Evolutionary conservation across 1,139 yeast species (phyloP), one percentile per base, ranked within the genome.

Genomic region (Scheffersomyces titani): DNA sequence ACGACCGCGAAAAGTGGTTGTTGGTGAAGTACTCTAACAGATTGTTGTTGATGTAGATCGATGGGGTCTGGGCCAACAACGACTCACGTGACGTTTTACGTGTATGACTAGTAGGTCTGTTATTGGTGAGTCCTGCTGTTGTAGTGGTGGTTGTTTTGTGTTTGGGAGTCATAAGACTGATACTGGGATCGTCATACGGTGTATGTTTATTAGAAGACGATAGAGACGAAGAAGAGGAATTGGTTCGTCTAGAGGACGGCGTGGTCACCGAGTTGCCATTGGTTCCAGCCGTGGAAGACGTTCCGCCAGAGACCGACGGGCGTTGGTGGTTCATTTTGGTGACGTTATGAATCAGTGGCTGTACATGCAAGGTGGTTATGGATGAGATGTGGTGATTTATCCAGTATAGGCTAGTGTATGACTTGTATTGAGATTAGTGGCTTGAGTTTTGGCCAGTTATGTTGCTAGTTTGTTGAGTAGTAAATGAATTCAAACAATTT

Each of bases 1-100:
- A 80, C 18, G 82, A 78, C 36, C 81, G 65, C 49, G 82, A 78
- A 58, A 80, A 78, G 48, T 77, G 76, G 59, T 74, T 70, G 63
- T 77, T 76, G 52, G 82, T 73, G 57, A 75, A 77, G 63, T 76
- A 70, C 53, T 78, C 81, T 51, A 78, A 59, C 51, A 54, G 61
- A 47, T 51, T 53, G 22, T 49, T 56, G 44, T 52, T 55, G n/a
- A 52, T 52, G 21, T 30, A 47, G 18, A 44, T 22, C 21, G 44
- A 52, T 19, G 54, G 52, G 40, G 40, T 30, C 16, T 30, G 40
- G 40, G 40, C 40, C 40, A 30, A 30, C 16, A 16, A 30, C 40
- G 40, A 30, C 40, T 30, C 40, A 11, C 40, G 40, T 4, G 40
- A 30, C 13, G 13, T 30, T 30, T 30, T 30, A 30, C 40, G 40